These are phyloP conservation scores for Russula sp. DNA, from an alignment of 768 basidiomycete genomes.

Conservation along the genomic window DNA sequence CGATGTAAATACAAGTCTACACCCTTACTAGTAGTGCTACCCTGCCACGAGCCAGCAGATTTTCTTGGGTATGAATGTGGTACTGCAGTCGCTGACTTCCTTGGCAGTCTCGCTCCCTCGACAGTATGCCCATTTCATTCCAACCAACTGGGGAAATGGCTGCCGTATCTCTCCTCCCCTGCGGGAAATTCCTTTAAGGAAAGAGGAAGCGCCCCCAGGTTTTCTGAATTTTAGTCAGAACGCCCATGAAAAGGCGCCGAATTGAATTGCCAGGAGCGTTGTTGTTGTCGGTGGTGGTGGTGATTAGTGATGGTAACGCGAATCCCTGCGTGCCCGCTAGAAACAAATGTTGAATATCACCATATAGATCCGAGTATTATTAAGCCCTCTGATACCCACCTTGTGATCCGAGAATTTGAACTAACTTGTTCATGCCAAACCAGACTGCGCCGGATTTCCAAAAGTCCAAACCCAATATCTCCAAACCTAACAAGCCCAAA, in stretches of 20 bases:
- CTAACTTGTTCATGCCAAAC: background rate
- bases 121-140: too few relatives aligned
- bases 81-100: too few relatives aligned
- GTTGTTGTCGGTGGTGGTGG: background rate
- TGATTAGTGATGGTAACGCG: background rate
- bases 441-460: slow-evolving; percentile 4
- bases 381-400: background rate
- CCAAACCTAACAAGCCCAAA: slow-evolving; percentile 13
- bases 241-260: background rate
- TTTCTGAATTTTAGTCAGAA: background rate
- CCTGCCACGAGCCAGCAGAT: too few relatives aligned
- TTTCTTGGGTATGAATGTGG: too few relatives aligned
- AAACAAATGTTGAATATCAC: background rate
- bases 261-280: too few relatives aligned
- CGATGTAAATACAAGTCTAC: too few relatives aligned
- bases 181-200: too few relatives aligned
- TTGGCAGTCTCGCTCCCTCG: too few relatives aligned
- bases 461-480: slow-evolving; percentile 8
- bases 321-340: background rate
- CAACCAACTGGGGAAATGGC: background rate
- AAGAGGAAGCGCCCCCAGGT: background rate
- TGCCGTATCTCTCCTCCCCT: background rate
- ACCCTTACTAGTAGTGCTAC: too few relatives aligned
- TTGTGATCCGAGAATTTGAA: background rate
- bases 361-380: background rate